Evolutionary conservation across 164 flowering plant species (phyloP).

Genomic region (Macadamia tetraphylla): DNA sequence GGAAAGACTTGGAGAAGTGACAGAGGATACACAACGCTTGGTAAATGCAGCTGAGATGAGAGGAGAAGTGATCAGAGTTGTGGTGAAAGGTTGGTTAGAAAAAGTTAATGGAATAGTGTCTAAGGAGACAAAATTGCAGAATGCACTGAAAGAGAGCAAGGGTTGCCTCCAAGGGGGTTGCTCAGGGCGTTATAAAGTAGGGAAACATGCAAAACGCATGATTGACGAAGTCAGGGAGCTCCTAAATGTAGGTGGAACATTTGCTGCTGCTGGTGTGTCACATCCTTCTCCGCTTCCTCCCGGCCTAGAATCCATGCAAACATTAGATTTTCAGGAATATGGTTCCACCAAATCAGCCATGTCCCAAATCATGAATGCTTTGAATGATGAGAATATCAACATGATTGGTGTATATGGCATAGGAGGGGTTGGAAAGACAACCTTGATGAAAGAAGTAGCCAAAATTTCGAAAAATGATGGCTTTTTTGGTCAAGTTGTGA

Average conservation of each 20-base stretch:
- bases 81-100: too few species aligned
- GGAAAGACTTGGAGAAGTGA: too few species aligned
- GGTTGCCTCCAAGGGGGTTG: neutral
- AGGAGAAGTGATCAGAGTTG: too few species aligned
- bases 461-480: neutral
- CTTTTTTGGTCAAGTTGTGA: conserved; percentile 15
- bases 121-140: too few species aligned
- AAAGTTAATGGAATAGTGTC: too few species aligned
- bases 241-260: neutral
- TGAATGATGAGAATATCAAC: conserved; percentile 5
- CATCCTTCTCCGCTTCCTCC: neutral
- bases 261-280: neutral
- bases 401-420: conserved; percentile 21
- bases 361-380: conserved; percentile 12
- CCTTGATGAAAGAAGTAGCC: conserved; percentile 5
- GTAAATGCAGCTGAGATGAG: too few species aligned
- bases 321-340: conserved; percentile 1
- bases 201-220: neutral
- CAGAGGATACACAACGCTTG: too few species aligned
- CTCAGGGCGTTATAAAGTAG: neutral
- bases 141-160: too few species aligned
- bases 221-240: neutral
- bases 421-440: conserved; percentile 28
- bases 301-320: too few species aligned
- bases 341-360: conserved; percentile 6